Evolutionary conservation across 2,329 filamentous ascomycete genomes (phyloP).

Genomic region (Monosporascus sp.): DNA sequence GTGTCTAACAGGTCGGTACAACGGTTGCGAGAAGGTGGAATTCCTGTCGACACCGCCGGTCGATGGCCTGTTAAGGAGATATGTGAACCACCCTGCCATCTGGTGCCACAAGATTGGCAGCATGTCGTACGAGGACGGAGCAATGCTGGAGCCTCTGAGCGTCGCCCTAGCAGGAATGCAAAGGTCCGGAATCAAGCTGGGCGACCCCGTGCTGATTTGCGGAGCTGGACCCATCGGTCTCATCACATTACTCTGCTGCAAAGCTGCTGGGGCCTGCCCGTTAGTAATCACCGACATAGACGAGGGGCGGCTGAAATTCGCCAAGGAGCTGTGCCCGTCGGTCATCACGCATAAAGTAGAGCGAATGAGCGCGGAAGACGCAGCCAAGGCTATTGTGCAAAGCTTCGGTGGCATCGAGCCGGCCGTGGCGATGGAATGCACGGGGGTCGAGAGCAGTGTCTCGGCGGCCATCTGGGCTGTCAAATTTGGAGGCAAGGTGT

Average conservation of each 20-base stretch:
- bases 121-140: conserved; percentile 88
- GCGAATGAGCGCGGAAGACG: conserved; percentile 61
- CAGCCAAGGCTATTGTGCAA: conserved; percentile 61
- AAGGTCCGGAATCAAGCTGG: conserved; percentile 71
- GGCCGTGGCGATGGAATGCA: conserved; percentile 81
- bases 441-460: conserved; percentile 87
- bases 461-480: conserved; percentile 79
- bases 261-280: conserved; percentile 82
- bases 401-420: conserved; percentile 77
- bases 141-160: conserved; percentile 82
- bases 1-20: conserved; percentile 89
- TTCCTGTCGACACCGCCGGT: conserved; percentile 92
- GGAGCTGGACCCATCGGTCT: conserved; percentile 93
- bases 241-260: conserved; percentile 77
- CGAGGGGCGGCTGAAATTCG: conserved; percentile 76
- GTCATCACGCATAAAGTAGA: conserved; percentile 78
- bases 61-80: conserved; percentile 78
- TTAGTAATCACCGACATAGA: conserved; percentile 95
- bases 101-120: conserved; percentile 96
- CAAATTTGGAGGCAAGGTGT: conserved; percentile 95
- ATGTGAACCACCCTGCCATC: conserved; percentile 87
- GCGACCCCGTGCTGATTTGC: conserved; percentile 83
- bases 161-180: conserved; percentile 87
- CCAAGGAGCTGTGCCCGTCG: conserved; percentile 73
- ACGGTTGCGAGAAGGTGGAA: conserved; percentile 79